Percentiles rank a stretch among this genome's conserved stretches.
Conservation (phyloP, 108 stramenopile species). For the Nannochloropsis oceanica region DNA sequence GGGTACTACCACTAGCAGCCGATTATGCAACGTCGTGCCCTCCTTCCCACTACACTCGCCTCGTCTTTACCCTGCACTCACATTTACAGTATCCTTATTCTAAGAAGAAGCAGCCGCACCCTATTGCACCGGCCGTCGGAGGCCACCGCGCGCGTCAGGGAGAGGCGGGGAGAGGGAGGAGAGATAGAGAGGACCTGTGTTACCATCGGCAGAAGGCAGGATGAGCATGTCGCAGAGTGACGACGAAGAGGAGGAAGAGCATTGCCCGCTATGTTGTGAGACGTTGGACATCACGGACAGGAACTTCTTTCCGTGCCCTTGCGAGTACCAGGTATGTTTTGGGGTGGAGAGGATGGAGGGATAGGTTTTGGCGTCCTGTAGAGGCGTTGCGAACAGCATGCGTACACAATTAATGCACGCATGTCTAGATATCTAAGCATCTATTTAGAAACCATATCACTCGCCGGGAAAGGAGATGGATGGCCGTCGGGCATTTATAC, state of each 20-base stretch:
- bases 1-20: too few relatives aligned
- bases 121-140: too few relatives aligned
- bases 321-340: conserved; percentile 57
- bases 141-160: background rate
- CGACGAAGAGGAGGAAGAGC: conserved; percentile 31
- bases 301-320: conserved; percentile 93
- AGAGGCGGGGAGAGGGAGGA: conserved; percentile 1
- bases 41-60: too few relatives aligned
- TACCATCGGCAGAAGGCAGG: background rate
- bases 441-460: too few relatives aligned
- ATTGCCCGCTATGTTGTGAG: conserved; percentile 92
- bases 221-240: background rate
- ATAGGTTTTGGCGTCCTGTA: background rate
- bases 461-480: too few relatives aligned
- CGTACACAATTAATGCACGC: too few relatives aligned
- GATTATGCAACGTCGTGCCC: too few relatives aligned
- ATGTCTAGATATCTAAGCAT: too few relatives aligned
- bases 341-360: background rate
- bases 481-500: too few relatives aligned
- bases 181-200: background rate
- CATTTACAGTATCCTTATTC: too few relatives aligned
- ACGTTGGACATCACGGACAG: conserved; percentile 87
- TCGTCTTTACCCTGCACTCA: too few relatives aligned
- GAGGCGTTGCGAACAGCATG: background rate
- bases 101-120: too few relatives aligned